Conservation (phyloP, 805 yeast genomes). For the Candida hungchunana region DNA sequence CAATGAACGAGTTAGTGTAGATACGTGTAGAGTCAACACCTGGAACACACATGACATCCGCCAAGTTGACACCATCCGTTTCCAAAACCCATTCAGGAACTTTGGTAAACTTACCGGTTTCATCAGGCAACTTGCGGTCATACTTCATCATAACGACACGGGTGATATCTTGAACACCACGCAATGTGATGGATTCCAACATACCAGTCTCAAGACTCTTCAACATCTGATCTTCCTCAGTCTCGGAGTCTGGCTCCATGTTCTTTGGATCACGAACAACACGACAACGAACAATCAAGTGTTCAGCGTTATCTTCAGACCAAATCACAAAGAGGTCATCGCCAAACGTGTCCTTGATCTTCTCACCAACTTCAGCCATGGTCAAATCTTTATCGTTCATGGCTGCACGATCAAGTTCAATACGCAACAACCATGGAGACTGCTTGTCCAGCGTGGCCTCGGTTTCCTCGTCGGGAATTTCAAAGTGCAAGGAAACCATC, state of each 20-base stretch:
- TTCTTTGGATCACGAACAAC: slow-evolving; percentile 95
- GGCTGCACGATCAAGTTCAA: slow-evolving; percentile 96
- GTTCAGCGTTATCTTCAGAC: slow-evolving; percentile 99
- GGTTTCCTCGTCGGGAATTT: slow-evolving; percentile 96
- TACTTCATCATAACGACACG: slow-evolving; percentile 81
- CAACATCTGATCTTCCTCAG: slow-evolving; percentile 95
- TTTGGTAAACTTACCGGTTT: slow-evolving; percentile 81
- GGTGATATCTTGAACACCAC: slow-evolving; percentile 93
- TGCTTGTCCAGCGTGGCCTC: slow-evolving; percentile 92
- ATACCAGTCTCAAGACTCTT: slow-evolving; percentile 93
- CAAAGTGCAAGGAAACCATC: slow-evolving; percentile 94
- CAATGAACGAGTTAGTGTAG: slow-evolving; percentile 95
- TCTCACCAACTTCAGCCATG: slow-evolving; percentile 97
- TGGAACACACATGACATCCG: slow-evolving; percentile 91
- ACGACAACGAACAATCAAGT: slow-evolving; percentile 95
- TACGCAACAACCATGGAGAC: slow-evolving; percentile 96
- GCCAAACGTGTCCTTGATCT: slow-evolving; percentile 86
- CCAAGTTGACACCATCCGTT: slow-evolving; percentile 95
- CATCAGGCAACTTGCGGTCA: slow-evolving; percentile 67
- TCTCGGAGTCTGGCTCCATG: slow-evolving; percentile 88
- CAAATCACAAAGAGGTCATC: slow-evolving; percentile 96
- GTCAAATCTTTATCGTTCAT: slow-evolving; percentile 97
- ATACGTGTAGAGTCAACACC: slow-evolving; percentile 92
- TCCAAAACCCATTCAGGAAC: slow-evolving; percentile 97
- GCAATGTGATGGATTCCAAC: slow-evolving; percentile 89